phyloP scores from a whole-genome alignment of 1,284 basidiomycete genomes.

The Trametes sp. region DNA sequence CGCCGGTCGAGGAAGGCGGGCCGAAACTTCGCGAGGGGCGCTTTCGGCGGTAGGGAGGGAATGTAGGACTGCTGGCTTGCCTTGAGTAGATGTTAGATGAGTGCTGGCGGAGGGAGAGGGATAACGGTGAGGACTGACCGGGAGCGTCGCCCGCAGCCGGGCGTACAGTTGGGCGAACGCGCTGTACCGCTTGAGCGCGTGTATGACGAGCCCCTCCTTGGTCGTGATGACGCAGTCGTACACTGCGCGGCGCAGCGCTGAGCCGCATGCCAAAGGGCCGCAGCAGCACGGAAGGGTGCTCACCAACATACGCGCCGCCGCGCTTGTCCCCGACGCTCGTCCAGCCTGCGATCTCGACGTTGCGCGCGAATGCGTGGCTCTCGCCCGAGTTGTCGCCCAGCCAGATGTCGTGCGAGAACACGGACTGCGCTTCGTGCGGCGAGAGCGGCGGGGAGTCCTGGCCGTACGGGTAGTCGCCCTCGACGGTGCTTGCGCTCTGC shows the following conservation, averaged over 20 bases:
- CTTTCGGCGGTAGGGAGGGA: slow-evolving; percentile 74
- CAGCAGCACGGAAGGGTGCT: slow-evolving; percentile 26
- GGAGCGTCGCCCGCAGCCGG: slow-evolving; percentile 58
- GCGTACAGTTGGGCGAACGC: slow-evolving; percentile 68
- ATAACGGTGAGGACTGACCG: slow-evolving; percentile 47
- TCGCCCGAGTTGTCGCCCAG: slow-evolving; percentile 64
- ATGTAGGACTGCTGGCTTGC: slow-evolving; percentile 59
- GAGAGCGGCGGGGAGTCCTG: slow-evolving; percentile 34
- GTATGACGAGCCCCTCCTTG: slow-evolving; percentile 71
- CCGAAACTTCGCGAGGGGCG: slow-evolving; percentile 70
- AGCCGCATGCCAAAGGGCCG: neutral
- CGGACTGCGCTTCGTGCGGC: slow-evolving; percentile 55
- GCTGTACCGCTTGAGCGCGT: slow-evolving; percentile 74
- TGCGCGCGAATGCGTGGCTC: slow-evolving; percentile 62
- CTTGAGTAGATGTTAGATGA: neutral
- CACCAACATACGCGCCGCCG: slow-evolving; percentile 70
- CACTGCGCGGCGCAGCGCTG: slow-evolving; percentile 43
- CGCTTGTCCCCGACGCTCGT: slow-evolving; percentile 68
- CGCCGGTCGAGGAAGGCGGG: slow-evolving; percentile 76
- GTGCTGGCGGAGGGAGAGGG: slow-evolving; percentile 4
- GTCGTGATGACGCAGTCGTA: slow-evolving; percentile 72
- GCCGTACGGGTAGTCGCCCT: slow-evolving; percentile 25
- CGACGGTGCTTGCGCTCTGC: slow-evolving; percentile 28
- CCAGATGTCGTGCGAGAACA: slow-evolving; percentile 71
- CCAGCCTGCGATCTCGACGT: slow-evolving; percentile 72